Evolutionary conservation across 306 rosid genomes (phyloP), one percentile per base, ranked within the genome.

Genomic region (Citrullus amarus): DNA sequence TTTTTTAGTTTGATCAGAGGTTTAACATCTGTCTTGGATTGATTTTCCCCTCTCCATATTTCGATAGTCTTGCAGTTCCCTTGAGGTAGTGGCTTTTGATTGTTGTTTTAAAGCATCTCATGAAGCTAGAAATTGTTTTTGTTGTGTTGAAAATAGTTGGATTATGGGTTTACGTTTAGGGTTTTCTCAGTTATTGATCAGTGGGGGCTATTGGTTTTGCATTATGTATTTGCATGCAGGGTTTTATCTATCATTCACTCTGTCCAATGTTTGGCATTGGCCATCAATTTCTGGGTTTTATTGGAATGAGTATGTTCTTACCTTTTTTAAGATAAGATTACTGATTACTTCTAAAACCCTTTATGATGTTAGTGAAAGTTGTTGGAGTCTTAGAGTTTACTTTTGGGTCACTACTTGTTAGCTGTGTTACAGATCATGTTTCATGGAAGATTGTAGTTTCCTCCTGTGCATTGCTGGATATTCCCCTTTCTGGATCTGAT

Each of bases 221-320:
- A 51, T 46, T 53, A 25, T 80, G 79, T 38, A n/a, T 38, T 67
- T 76, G 68, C 79, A 76, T 57, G 79, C 38, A 57, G 55, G 53
- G 41, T 76, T 56, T 76, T n/a, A 20, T 25, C 66, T 54, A 18
- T 46, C 38, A 54, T 56, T 54, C 56, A 75, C 51, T 20, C 28
- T 36, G 78, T 54, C 9, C 32, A 32, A 5, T 75, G 0, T 15
- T 32, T 36, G 48, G 48, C 50, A 74, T 30, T 16, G 9, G 3
- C 63, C 6, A 51, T 53, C 79, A 56, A n/a, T 75, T 54, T 75
- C 78, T 74, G 56, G 56, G 39, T 70, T 54, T 74, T 75, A 34
- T 18, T 75, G 67, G 61, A 56, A 10, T 55, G 14, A 54, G 9
- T 54, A 4, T 30, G 28, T 70, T 69, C 50, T 65, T 39, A 18